A percentile compares a stretch with the other conserved stretches of the same genome.
Evolutionary conservation across 2,329 filamentous ascomycete genomes (phyloP).

Genomic region (Hypoxylon sp.): DNA sequence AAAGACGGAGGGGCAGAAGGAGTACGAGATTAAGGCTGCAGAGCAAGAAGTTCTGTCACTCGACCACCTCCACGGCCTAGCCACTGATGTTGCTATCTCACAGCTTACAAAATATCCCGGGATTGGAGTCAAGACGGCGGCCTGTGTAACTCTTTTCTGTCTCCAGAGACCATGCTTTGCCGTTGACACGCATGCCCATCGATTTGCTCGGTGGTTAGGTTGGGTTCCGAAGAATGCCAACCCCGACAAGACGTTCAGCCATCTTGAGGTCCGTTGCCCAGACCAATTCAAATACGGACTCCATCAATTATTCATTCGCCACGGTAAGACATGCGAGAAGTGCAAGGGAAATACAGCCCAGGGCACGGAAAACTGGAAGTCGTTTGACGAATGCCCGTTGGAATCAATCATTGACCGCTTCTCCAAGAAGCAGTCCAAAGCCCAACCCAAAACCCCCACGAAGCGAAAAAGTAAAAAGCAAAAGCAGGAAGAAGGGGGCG

Average conservation of each 20-base stretch:
- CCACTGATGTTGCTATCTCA: conserved; percentile 58
- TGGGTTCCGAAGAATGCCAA: conserved; percentile 63
- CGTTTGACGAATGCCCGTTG: conserved; percentile 53
- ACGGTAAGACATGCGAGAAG: conserved; percentile 59
- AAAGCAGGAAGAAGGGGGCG: conserved; percentile 19
- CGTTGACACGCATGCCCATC: conserved; percentile 65
- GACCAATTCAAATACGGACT: conserved; percentile 63
- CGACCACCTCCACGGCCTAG: conserved; percentile 58
- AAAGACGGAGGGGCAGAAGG: conserved; percentile 58
- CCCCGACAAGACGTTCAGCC: conserved; percentile 58
- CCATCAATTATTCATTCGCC: conserved; percentile 63
- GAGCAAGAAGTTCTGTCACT: conserved; percentile 66
- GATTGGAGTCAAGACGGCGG: conserved; percentile 65
- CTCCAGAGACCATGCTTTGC: conserved; percentile 63
- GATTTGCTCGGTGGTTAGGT: conserved; percentile 60
- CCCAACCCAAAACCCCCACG: conserved; percentile 29
- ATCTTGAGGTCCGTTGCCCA: conserved; percentile 62
- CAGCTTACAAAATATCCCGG: conserved; percentile 61
- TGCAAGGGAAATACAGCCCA: conserved; percentile 63
- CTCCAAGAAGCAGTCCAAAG: conserved; percentile 41
- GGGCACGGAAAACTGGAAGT: conserved; percentile 68
- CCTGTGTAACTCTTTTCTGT: conserved; percentile 66
- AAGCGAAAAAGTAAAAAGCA: conserved; percentile 13
- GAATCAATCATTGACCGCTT: conserved; percentile 53
- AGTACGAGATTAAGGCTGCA: conserved; percentile 64